phyloP scores from a whole-genome alignment of 2,329 filamentous ascomycete genomes.

The Karstenula rhodostoma region DNA sequence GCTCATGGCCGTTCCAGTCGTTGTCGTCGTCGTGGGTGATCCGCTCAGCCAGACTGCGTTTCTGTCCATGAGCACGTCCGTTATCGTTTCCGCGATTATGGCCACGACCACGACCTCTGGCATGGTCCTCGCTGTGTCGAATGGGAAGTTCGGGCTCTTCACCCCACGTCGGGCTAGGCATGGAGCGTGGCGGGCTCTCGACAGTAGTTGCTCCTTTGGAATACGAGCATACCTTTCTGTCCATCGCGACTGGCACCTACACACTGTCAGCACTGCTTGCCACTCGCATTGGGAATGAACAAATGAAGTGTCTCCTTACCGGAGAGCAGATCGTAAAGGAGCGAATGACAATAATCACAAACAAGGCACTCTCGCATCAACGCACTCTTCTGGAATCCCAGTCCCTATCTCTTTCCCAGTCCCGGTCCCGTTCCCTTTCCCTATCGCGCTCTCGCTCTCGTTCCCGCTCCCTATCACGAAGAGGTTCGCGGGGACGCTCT shows the following conservation, averaged over 20 bases:
- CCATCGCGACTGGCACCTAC: background rate
- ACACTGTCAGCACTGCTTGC: background rate
- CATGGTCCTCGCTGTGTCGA: background rate
- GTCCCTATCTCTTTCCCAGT: constrained; percentile 28
- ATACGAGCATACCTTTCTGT: background rate
- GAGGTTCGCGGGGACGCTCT: constrained; percentile 19
- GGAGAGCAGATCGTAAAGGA: background rate
- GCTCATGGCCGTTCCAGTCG: background rate
- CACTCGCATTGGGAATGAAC: background rate
- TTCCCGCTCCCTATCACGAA: constrained; percentile 26
- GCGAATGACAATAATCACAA: background rate
- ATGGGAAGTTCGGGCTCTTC: background rate
- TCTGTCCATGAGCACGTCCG: background rate
- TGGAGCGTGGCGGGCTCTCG: background rate
- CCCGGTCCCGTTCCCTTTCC: constrained; percentile 15
- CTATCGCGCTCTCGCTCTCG: constrained; percentile 3
- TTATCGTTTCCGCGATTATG: background rate
- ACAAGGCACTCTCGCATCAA: constrained; percentile 31
- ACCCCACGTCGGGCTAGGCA: background rate
- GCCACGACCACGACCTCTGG: background rate
- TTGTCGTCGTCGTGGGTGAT: background rate
- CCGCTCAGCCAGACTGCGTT: background rate
- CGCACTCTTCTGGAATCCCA: constrained; percentile 34
- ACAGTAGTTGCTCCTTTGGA: background rate
- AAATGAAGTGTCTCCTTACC: constrained; percentile 9